Evolutionary conservation across 2,329 filamentous ascomycete species (phyloP).

Genomic region (Coleophoma crateriformis): DNA sequence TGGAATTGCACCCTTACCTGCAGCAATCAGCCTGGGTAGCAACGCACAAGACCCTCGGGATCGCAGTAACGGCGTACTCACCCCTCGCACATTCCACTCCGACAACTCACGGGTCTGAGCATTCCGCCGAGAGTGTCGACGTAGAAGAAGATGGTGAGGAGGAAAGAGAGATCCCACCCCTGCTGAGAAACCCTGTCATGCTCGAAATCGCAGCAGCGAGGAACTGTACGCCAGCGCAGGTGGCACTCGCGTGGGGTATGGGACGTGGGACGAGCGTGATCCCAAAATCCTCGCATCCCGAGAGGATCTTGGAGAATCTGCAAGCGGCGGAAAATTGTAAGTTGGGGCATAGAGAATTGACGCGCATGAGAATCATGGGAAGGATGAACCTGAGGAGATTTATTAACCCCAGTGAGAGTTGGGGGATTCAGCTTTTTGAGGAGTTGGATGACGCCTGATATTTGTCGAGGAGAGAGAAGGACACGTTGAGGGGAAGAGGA

Average conservation of each 20-base stretch:
- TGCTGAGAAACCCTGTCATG: conserved; percentile 23
- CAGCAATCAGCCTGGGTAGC: conserved; percentile 17
- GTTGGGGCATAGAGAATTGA: background rate
- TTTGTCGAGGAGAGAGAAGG: background rate
- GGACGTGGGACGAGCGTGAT: conserved; percentile 28
- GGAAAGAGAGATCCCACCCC: conserved; percentile 8
- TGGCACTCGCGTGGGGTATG: conserved; percentile 30
- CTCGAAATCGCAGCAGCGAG: background rate
- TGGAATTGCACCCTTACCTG: conserved; percentile 17
- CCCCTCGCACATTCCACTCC: conserved; percentile 39
- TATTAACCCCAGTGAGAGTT: background rate
- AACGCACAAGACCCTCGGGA: conserved; percentile 20
- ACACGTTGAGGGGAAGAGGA: too few relatives aligned
- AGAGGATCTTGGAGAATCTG: conserved; percentile 25
- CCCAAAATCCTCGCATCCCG: conserved; percentile 19
- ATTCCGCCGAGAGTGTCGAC: too few relatives aligned
- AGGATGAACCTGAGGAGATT: background rate
- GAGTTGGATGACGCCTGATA: background rate
- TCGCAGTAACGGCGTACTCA: conserved; percentile 29
- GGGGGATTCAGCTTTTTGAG: background rate
- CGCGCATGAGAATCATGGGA: background rate
- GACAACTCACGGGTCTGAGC: conserved; percentile 25
- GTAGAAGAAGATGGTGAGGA: background rate
- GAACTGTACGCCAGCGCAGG: conserved; percentile 22
- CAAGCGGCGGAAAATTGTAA: background rate